phyloP scores from a whole-genome alignment of 176 grass and related monocot species.

The Zea luxurians region DNA sequence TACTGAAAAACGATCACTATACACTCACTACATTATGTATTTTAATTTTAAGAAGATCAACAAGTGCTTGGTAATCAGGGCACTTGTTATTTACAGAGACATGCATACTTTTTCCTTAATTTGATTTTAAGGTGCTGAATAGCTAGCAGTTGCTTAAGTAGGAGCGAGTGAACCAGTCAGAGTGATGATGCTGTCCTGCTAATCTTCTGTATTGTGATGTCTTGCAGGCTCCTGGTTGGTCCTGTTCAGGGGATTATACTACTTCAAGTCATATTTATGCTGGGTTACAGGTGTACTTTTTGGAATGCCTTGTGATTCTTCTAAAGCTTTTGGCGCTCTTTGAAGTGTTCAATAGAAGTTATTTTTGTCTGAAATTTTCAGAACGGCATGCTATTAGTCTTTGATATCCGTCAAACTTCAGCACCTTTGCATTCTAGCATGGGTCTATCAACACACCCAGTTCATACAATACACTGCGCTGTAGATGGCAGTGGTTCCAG shows the following conservation, averaged over 20 bases:
- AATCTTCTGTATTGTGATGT: slow-evolving; percentile 30
- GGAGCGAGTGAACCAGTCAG: background rate
- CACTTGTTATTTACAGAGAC: background rate
- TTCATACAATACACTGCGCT: slow-evolving; percentile 66
- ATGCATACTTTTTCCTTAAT: background rate
- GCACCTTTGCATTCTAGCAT: slow-evolving; percentile 50
- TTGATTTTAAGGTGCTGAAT: background rate
- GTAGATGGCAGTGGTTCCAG: slow-evolving; percentile 43
- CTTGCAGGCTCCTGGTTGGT: slow-evolving; percentile 80
- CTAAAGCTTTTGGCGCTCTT: slow-evolving; percentile 6
- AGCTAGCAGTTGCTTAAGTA: background rate
- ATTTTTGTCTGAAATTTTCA: slow-evolving; percentile 44
- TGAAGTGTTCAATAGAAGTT: slow-evolving; percentile 47
- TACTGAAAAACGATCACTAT: slow-evolving; percentile 2
- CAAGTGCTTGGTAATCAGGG: background rate
- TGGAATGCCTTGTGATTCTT: slow-evolving; percentile 3
- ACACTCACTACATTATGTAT: background rate
- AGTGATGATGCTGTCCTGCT: slow-evolving; percentile 17
- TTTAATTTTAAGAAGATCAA: background rate
- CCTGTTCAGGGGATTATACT: slow-evolving; percentile 61
- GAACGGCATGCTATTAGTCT: slow-evolving; percentile 84
- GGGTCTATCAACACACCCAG: slow-evolving; percentile 62
- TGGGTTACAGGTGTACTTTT: slow-evolving; percentile 74
- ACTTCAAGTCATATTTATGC: slow-evolving; percentile 59
- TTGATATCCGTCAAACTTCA: slow-evolving; percentile 84